Evolutionary conservation across 2,329 filamentous ascomycete species (phyloP).

Genomic region (Trichothecium roseum): DNA sequence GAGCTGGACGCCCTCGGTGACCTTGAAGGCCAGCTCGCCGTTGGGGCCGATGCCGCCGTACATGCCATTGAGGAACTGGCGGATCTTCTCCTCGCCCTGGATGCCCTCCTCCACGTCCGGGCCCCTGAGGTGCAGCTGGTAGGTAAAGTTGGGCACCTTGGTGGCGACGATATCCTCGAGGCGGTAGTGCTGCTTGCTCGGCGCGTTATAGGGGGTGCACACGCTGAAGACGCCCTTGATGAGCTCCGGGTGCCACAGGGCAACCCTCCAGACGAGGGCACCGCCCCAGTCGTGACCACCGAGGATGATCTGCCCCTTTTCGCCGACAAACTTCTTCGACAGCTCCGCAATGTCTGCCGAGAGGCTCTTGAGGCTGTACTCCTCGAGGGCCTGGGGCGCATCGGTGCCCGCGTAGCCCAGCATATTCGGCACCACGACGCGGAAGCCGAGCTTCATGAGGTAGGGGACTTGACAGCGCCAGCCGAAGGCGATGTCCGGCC

Average conservation of each 20-base stretch:
- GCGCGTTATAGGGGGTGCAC: constrained; percentile 64
- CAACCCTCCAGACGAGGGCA: constrained; percentile 61
- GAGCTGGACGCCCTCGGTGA: constrained; percentile 51
- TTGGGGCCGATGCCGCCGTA: constrained; percentile 55
- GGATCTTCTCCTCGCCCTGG: constrained; percentile 49
- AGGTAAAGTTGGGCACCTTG: constrained; percentile 59
- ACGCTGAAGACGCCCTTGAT: constrained; percentile 68
- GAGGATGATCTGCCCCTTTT: constrained; percentile 54
- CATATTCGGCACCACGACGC: constrained; percentile 77
- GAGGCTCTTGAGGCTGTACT: constrained; percentile 64
- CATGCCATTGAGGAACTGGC: constrained; percentile 59
- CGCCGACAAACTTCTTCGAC: constrained; percentile 40
- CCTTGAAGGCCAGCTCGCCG: constrained; percentile 47
- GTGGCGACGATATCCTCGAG: constrained; percentile 49
- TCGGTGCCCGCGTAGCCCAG: constrained; percentile 76
- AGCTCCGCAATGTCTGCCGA: constrained; percentile 68
- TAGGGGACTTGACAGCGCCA: constrained; percentile 86
- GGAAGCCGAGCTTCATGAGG: constrained; percentile 60
- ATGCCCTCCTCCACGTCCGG: constrained; percentile 52
- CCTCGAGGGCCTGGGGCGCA: constrained; percentile 48
- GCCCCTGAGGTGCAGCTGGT: constrained; percentile 72
- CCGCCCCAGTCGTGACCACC: constrained; percentile 95
- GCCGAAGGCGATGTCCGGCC: constrained; percentile 71
- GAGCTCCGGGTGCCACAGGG: constrained; percentile 62
- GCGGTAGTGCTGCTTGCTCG: constrained; percentile 39